Evolutionary conservation across 106 monocot genomes (phyloP), one percentile per base, ranked within the genome.

Genomic region (Apostasia ramifera): DNA sequence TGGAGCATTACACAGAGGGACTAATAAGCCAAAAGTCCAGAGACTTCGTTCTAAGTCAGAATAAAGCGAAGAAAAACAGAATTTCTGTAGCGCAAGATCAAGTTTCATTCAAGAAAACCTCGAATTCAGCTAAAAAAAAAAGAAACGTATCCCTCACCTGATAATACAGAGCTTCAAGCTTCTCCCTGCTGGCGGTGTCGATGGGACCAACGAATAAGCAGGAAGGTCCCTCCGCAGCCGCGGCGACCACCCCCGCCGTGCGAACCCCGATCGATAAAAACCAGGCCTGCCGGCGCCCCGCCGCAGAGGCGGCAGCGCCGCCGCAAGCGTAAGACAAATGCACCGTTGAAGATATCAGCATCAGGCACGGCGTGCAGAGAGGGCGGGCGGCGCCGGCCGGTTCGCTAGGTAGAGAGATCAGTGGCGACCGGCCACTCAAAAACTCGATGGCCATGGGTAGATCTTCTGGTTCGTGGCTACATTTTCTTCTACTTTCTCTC

Each of bases 191-290:
- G 63, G 95, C 95, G 47, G 80, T 82, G 8, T 95, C 95, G 71
- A 95, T 73, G 39, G 95, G 92, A 8, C 95, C 95, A 0, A 95
- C 89, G 82, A 86, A 95, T 73, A 95, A 80, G 80, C 95, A 95
- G 39, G 91, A 95, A 2, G 95, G 95, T 0, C 89, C 95, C 71
- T 91, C 82, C 46, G 76, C 79, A 44, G 71, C 63, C 52, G 63
- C 53, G 43, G 61, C 61, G 40, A 48, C 76, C 42, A 61, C 37
- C 40, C 53, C 42, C 58, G 68, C 49, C 44, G 70, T 14, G 57
- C 76, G 52, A 51, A 64, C 59, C 12, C 71, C 55, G 12, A 39
- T 2, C 6, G 37, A 59, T 6, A 44, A 55, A 64, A 68, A 15
- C 66, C 79, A 37, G 1, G 56, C 60, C 8, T 66, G 48, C 46